A percentile compares a stretch with the other conserved stretches of the same genome.
Evolutionary conservation across 2,329 filamentous ascomycete species (phyloP).

Genomic region (Aspergillus cejpii): DNA sequence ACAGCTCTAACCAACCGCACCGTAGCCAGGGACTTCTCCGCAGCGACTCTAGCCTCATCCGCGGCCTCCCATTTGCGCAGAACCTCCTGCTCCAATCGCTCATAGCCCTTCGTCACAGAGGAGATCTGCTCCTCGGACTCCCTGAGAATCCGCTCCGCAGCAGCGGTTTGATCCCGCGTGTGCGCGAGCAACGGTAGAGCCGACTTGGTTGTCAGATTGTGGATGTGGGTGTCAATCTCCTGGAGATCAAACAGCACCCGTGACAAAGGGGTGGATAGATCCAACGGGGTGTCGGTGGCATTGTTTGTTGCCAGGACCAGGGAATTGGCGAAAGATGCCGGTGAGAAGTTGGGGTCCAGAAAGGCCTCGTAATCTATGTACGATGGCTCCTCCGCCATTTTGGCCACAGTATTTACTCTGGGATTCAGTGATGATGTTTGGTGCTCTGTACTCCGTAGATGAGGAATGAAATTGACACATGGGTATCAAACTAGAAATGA

Average conservation of each 20-base stretch:
- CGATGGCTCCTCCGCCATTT: conserved; percentile 50
- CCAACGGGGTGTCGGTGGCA: conserved; percentile 77
- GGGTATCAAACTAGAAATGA: neutral
- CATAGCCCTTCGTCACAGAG: conserved; percentile 76
- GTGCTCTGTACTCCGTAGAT: neutral
- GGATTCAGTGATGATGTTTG: neutral
- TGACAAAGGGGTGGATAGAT: conserved; percentile 88
- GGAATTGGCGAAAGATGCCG: conserved; percentile 76
- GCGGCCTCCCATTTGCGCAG: conserved; percentile 77
- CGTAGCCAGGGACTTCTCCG: conserved; percentile 72
- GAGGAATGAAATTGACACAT: neutral
- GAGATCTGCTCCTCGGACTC: conserved; percentile 75
- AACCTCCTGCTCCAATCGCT: conserved; percentile 78
- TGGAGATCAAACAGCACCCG: conserved; percentile 93
- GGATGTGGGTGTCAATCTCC: conserved; percentile 93
- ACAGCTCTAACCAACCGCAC: conserved; percentile 70
- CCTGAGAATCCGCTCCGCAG: conserved; percentile 64
- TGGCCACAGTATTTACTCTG: neutral
- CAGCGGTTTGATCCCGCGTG: conserved; percentile 65
- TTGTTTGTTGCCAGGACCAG: conserved; percentile 90
- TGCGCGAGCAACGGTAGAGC: conserved; percentile 74
- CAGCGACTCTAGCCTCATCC: conserved; percentile 70
- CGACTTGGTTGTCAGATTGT: conserved; percentile 75
- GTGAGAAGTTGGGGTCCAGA: conserved; percentile 72
- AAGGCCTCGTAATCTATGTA: conserved; percentile 97